Base-by-base conservation (phyloP, 768 basidiomycete species). In the Austroboletus festivus region DNA sequence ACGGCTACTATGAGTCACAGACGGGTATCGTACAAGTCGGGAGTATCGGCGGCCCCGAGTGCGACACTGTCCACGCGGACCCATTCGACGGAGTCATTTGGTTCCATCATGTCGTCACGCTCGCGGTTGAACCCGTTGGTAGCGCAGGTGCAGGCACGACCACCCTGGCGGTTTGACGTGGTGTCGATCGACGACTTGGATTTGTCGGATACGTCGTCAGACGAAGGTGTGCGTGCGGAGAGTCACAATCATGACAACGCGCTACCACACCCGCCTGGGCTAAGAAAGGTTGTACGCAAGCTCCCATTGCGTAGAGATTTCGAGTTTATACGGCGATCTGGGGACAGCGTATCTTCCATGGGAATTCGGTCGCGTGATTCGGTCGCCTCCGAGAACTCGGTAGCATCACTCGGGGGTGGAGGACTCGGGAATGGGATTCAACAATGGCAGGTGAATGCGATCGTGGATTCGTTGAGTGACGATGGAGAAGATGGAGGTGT, bases 361-460 rank as follows among this genome's bases (percentile, higher is more conserved):
- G 86, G 85, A 5, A 79, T 88, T 38, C 73, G 77, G 24, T 81
- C 81, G 10, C 79, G 79, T 33, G 78, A 78, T 33, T 86, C 84
- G 3, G 65, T 82, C 46, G 73, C 71, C 20, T 85, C 79, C 24
- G 77, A 66, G 46, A 73, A 58, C 38, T 68, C 62, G 33, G 53
- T 30, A 23, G 52, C 47, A 9, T 71, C 74, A 44, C 56, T 70
- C 10, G 64, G 79, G 5, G 77, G 74, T 2, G 74, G 42, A 5
- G 61, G 70, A 1, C 52, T 69, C 5, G 65, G 67, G 21, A 55
- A 54, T 16, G 70, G 68, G 23, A 81, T 90, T 16, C 80, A 83
- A n/a, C 81, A 82, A 46, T 92, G 90, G 90, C 90, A 91, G 56
- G 72, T 89, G 68, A 86, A 87, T 59, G 83, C 86, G 22, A 68